Base-by-base conservation (phyloP, 1,139 yeast genomes). In the Pichia sp. region DNA sequence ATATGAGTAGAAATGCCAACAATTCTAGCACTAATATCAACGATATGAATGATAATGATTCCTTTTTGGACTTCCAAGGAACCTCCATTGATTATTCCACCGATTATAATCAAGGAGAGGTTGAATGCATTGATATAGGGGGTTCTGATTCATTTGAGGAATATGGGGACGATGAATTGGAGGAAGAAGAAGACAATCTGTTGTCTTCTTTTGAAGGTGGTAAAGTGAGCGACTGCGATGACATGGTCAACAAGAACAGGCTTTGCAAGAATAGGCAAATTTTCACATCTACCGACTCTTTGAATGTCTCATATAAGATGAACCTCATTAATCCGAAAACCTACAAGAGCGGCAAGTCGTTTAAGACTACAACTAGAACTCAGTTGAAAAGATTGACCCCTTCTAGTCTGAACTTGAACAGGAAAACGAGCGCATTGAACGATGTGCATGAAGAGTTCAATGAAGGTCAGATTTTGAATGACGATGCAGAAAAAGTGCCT, bases 241-340 rank as follows among this genome's bases (percentile, higher is more conserved):
- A 11, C 11, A 8, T 31, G 11, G 11, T 31, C 11, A 11, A 11
- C 8, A 31, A 26, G 3, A 19, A 13, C n/a, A 38, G 50, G 29
- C 43, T 53, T 34, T 49, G 47, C 11, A 41, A 41, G n/a, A 47
- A 44, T n/a, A 47, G 26, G 23, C 50, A 36, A 30, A 49, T 41
- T 15, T 54, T 47, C 42, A 31, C 59, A 16, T 58, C 60, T 3
- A 62, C 62, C 42, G 60, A 57, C 41, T 65, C 69, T 13, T 46
- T 65, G 36, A 64, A 67, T 52, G 67, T 62, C 3, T 64, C 69
- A 7, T 66, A 62, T 47, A 61, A 64, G 15, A 61, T 65, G 57
- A 62, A 64, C 51, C 56, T 65, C 40, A 59, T 61, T 4, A 66
- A 67, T 5, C 58, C 62, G 6, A 49, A 63, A 31, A 60, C 52